A percentile compares a stretch with the other conserved stretches of the same genome.
Conservation (phyloP, 805 yeast genomes). For the Helenozyma baotianmanensis region DNA sequence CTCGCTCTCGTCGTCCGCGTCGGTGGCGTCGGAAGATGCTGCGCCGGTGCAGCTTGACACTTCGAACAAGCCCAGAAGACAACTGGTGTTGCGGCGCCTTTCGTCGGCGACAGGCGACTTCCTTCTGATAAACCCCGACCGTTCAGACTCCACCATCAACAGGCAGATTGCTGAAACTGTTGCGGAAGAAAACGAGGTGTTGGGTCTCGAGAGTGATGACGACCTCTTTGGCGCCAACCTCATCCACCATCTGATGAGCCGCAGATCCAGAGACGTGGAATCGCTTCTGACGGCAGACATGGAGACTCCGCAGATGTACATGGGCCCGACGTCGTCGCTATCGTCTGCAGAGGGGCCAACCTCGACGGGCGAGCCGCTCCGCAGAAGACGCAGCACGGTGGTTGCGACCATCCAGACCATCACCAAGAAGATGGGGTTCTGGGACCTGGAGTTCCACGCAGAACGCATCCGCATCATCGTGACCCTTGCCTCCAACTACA, state of each 20-base stretch:
- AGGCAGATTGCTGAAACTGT: not conserved
- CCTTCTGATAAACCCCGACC: slow-evolving; percentile 3
- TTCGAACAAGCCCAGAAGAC: slow-evolving; percentile 1
- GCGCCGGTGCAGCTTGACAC: slow-evolving; percentile 10
- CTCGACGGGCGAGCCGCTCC: too few species aligned
- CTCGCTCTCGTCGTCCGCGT: slow-evolving; percentile 4
- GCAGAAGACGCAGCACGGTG: slow-evolving; percentile 18
- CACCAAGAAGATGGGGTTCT: slow-evolving; percentile 20
- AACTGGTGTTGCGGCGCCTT: slow-evolving; percentile 11
- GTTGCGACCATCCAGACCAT: slow-evolving; percentile 17
- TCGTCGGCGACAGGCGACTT: slow-evolving; percentile 15
- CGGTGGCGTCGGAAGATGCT: slow-evolving; percentile 3
- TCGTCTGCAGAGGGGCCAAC: not conserved
- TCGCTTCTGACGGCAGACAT: not conserved
- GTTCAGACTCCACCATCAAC: too few species aligned
- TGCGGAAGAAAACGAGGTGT: not conserved
- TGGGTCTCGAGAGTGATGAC: slow-evolving; percentile 1
- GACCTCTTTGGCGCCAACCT: slow-evolving; percentile 5
- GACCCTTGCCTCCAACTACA: slow-evolving; percentile 22
- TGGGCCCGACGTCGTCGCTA: not conserved
- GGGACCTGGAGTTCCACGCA: slow-evolving; percentile 26
- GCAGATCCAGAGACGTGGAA: not conserved
- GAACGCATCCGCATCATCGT: slow-evolving; percentile 19
- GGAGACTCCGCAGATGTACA: not conserved
- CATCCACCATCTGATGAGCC: slow-evolving; percentile 3